phyloP scores from a whole-genome alignment of 306 rosid genomes.

The Adenanthera pavonina region DNA sequence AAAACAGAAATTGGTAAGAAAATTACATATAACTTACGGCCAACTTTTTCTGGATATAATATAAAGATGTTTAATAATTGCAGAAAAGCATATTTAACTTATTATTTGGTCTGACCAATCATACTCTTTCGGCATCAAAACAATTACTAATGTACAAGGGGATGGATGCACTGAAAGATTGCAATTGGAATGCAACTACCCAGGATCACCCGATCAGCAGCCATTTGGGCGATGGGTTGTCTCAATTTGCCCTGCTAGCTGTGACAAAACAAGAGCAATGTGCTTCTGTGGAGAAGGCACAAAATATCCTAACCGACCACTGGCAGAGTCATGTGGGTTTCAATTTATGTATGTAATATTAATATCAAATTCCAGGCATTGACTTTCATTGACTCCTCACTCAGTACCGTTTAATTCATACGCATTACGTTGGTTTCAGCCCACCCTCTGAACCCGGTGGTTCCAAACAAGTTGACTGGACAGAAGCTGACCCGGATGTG shows the following conservation, averaged over 20 bases:
- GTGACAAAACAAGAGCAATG: conserved; percentile 94
- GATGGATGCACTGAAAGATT: conserved; percentile 74
- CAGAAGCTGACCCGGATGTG: conserved; percentile 71
- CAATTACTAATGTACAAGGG: conserved; percentile 53
- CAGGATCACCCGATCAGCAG: conserved; percentile 48
- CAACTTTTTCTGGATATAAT: no score
- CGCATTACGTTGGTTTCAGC: conserved; percentile 54
- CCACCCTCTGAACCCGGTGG: conserved; percentile 69
- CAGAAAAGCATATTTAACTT: background rate
- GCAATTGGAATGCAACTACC: conserved; percentile 75
- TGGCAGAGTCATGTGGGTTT: conserved; percentile 96
- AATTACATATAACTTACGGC: no score
- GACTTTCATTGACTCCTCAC: conserved; percentile 31
- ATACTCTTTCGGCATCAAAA: conserved; percentile 20
- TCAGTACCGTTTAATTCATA: conserved; percentile 27
- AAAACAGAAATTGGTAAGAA: no score
- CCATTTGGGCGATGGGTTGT: conserved; percentile 93
- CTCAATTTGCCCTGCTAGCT: conserved; percentile 85
- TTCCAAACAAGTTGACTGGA: conserved; percentile 70
- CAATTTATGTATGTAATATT: conserved; percentile 60
- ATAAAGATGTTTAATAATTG: no score
- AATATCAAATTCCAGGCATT: conserved; percentile 29
- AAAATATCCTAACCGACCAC: conserved; percentile 90
- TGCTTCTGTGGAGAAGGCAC: conserved; percentile 99
- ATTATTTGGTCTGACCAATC: conserved; percentile 39